Evolutionary conservation across 345 rosid species (phyloP).

Genomic region (Eucalyptus viminalis): DNA sequence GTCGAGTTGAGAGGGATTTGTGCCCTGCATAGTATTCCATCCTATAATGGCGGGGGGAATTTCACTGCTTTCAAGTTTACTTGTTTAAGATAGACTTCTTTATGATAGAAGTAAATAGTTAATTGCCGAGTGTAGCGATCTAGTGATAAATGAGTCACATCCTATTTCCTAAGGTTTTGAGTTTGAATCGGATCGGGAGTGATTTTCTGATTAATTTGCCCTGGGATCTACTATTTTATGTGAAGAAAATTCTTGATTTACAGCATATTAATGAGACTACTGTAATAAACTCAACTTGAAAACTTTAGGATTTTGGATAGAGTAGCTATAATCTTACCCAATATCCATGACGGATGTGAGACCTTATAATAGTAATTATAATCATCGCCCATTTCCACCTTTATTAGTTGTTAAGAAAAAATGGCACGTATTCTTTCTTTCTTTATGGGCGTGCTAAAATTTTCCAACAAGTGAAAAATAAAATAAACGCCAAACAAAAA

Average conservation of each 20-base stretch:
- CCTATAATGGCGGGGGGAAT: neutral
- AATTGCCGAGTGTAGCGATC: fast-evolving
- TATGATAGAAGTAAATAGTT: neutral
- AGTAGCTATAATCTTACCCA: neutral
- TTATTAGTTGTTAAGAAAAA: neutral
- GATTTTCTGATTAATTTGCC: neutral
- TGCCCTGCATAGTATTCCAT: neutral
- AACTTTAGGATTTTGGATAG: neutral
- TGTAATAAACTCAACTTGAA: neutral
- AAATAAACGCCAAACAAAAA: neutral
- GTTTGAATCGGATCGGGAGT: neutral
- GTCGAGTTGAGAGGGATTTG: neutral
- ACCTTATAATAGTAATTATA: neutral
- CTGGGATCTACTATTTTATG: neutral
- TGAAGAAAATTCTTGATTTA: neutral
- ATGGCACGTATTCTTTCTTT: neutral
- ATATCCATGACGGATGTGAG: neutral
- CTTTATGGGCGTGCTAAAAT: neutral
- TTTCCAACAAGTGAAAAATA: neutral
- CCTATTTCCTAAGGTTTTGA: neutral
- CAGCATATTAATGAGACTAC: neutral
- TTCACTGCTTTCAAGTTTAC: neutral
- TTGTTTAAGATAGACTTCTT: neutral
- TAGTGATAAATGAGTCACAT: neutral
- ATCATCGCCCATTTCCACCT: neutral